Evolutionary conservation across 2,329 filamentous ascomycete species (phyloP), one percentile per base, ranked within the genome.

Genomic region (Arachnomyces sp.): DNA sequence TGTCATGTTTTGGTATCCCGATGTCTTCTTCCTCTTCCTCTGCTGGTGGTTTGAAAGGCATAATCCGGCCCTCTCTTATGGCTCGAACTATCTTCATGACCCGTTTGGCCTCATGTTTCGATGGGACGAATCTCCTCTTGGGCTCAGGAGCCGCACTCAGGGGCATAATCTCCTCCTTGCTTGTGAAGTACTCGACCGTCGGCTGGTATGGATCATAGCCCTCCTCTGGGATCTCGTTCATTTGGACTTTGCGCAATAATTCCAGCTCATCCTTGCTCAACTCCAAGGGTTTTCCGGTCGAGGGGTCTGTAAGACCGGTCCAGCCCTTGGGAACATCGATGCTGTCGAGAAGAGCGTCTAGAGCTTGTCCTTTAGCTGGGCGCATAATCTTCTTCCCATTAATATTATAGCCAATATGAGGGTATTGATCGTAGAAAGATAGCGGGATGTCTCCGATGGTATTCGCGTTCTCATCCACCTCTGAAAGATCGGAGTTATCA

Each of bases 381-480:
- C 92, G 83, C 81, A 94, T 85, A 49, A 98, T 94, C 64, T 85
- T 93, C 75, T 93, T 95, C 63, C 92, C 92, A 63, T 98, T 94
- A 68, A 98, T 96, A 55, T 95, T 86, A 66, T 98, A 98, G 44
- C 92, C 92, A 59, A 98, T 95, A 61, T 98, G 92, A 37, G 92
- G 92, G 60, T 95, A 98, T 28, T 86, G 84, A 61, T 98, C 92
- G 70, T 98, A 98, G 66, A 94, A 96, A 2, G 84, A 83, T 36
- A 96, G 70, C 4, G 89, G 86, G 44, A 98, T 98, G 59, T 96
- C 74, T 51, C 92, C 93, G 54, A 98, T 95, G 0, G 92, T 96
- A 66, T 98, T 98, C 38, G 72, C 73, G 18, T 81, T 77, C 41
- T 78, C 82, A 46, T 83, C 79, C 3, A 81, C 82, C 60, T 95